Evolutionary conservation across 192 early-diverging fungal species (phyloP).

Genomic region (Piromyces sp.): DNA sequence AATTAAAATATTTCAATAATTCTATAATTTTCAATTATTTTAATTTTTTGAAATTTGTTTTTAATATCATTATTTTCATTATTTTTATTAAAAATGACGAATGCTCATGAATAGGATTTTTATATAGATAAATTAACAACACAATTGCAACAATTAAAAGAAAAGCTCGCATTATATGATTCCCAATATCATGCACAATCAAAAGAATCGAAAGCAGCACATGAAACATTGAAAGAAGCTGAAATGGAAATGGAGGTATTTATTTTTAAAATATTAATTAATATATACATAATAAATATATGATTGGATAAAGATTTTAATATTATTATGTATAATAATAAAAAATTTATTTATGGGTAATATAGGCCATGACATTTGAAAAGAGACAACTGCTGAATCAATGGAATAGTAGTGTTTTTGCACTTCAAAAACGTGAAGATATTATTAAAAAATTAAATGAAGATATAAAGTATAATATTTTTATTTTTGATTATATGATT

Average conservation of each 20-base stretch:
- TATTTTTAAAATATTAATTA: no score
- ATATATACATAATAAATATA: no score
- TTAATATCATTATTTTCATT: neutral
- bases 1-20: no score
- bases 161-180: constrained; percentile 29
- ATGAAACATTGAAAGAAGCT: constrained; percentile 38
- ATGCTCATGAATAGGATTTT: constrained; percentile 25
- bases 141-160: constrained; percentile 29
- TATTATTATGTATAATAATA: no score
- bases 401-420: constrained; percentile 39
- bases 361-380: constrained; percentile 37
- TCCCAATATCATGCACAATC: constrained; percentile 33
- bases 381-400: constrained; percentile 38
- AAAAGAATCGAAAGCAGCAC: constrained; percentile 30
- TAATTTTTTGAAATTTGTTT: no score
- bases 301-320: no score
- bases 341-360: neutral
- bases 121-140: constrained; percentile 38
- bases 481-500: neutral
- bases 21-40: no score
- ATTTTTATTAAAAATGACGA: no score
- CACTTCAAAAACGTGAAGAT: constrained; percentile 30
- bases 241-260: constrained; percentile 35
- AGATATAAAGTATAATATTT: constrained; percentile 4
- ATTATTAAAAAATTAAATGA: constrained; percentile 10